Base-by-base conservation (phyloP, 768 basidiomycete species). In the Cyathus striatus region DNA sequence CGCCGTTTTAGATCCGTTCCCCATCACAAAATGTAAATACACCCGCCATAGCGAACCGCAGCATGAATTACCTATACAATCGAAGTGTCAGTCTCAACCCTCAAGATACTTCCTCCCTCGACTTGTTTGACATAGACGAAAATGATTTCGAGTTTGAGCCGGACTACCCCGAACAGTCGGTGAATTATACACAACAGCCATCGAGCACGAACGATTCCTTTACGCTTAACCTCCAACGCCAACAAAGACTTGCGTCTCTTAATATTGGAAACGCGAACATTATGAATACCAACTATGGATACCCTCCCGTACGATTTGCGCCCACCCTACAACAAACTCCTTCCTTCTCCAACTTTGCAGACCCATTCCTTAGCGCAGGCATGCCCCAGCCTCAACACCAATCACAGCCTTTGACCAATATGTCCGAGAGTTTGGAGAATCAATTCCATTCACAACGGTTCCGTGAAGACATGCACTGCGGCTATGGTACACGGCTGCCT, bases 41-140 rank as follows among this genome's bases (percentile, higher is more conserved):
- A 37, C 51, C 9, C 27, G n/a, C n/a, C 9, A 12, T 3, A 13
- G 35, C 3, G n/a, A 37, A 37, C 35, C 35, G 35, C 5, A 37
- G 35, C 35, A 37, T 37, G 35, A 37, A 20, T 20, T 10, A 10
- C 35, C 35, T 14, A 13, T 12, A 13, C 14, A 37, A 14, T 20
- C 10, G n/a, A 46, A 69, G 61, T 46, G 47, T 64, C 38, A 60
- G 61, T 30, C 46, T 66, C 22, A 65, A 64, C 41, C 61, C 61
- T 55, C n/a, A n/a, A n/a, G 73, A 72, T 51, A 64, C 72, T 3
- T 12, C 13, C 54, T 65, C 69, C 53, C 50, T 72, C 32, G 76
- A 85, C 26, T 65, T 86, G 44, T 87, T 84, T 56, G 81, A 87
- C 54, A 86, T 88, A 48, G 79, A 85, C 52, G 86, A 87, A 59